These are phyloP conservation scores for Chlorella sp. DNA, from an alignment of 139 green algal genomes.

Conservation along the genomic window DNA sequence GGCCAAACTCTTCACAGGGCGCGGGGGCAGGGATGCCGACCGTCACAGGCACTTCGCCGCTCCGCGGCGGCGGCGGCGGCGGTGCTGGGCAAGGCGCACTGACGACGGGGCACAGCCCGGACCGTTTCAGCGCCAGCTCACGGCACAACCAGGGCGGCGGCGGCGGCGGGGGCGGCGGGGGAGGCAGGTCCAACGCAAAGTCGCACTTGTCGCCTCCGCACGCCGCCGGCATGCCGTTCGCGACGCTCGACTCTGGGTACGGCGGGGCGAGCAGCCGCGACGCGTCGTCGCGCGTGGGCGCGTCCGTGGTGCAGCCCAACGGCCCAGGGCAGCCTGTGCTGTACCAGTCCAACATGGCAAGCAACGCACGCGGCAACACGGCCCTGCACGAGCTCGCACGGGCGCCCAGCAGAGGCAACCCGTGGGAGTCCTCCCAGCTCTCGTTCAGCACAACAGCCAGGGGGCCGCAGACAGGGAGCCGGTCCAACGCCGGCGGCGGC, in stretches of 20 bases:
- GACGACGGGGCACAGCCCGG: conserved; percentile 5
- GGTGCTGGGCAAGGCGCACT: background rate
- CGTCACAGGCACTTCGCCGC: background rate
- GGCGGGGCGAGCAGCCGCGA: background rate
- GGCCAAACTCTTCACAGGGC: too few relatives aligned
- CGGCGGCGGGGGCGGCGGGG: background rate
- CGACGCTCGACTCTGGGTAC: conserved; percentile 7
- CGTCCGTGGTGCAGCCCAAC: background rate
- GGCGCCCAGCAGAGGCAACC: conserved; percentile 26
- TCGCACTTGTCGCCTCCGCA: conserved; percentile 8
- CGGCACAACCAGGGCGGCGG: conserved; percentile 1
- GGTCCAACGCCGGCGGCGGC: background rate
- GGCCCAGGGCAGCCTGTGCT: conserved; percentile 22
- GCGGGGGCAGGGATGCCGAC: background rate
- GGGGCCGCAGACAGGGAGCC: background rate
- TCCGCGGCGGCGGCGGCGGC: background rate
- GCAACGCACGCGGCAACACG: background rate
- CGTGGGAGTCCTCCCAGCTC: background rate
- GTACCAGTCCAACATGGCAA: conserved; percentile 24
- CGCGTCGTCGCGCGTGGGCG: background rate
- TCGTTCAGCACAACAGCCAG: background rate
- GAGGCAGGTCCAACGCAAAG: background rate
- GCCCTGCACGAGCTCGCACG: background rate
- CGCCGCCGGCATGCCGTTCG: background rate
- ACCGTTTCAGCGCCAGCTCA: conserved; percentile 18